Evolutionary conservation across 2,329 filamentous ascomycete genomes (phyloP), one percentile per base, ranked within the genome.

Genomic region (Microsporum audouinii): DNA sequence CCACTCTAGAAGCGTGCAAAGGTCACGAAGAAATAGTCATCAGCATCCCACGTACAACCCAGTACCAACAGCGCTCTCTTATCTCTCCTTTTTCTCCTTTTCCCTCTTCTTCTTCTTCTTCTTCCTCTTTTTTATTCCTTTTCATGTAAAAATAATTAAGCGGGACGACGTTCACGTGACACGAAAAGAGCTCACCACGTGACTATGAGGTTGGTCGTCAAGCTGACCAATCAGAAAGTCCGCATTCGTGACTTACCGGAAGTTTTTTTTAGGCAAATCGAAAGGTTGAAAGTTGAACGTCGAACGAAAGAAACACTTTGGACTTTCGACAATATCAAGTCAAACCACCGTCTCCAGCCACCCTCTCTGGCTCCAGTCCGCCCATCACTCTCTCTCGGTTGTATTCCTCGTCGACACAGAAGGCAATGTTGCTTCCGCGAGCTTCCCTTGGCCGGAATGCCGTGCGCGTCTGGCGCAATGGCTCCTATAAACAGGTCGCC

Each of bases 351-450:
- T 61, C 65, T 66, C 63, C 66, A 23, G 17, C 17, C 17, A 23
- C 17, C 1, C 17, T 23, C 17, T 23, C 65, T 64, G 66, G 65
- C 65, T 63, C 62, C 71, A 71, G 73, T 74, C 72, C 68, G 12
- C 55, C n/a, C 36, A 5, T 38, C 14, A 17, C 65, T 60, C 63
- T 63, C 68, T 67, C 65, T 65, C 64, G 64, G 78, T 77, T 79
- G 79, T 79, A 77, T 76, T 73, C 76, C 65, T 66, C 66, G 65
- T 76, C 79, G 74, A 57, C 17, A 34, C 55, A 41, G 36, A 72
- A 84, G 78, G 72, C 73, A 75, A 81, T 74, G 73, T 88, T 88
- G 85, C 80, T 87, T 78, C 83, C 84, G 76, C 82, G 84, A 76
- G 82, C 83, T 73, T 79, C 82, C 75, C 77, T 86, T 74, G 80